These are phyloP conservation scores for Colletotrichum australisinense DNA, from an alignment of 2,329 filamentous ascomycete genomes.

Conservation along the genomic window DNA sequence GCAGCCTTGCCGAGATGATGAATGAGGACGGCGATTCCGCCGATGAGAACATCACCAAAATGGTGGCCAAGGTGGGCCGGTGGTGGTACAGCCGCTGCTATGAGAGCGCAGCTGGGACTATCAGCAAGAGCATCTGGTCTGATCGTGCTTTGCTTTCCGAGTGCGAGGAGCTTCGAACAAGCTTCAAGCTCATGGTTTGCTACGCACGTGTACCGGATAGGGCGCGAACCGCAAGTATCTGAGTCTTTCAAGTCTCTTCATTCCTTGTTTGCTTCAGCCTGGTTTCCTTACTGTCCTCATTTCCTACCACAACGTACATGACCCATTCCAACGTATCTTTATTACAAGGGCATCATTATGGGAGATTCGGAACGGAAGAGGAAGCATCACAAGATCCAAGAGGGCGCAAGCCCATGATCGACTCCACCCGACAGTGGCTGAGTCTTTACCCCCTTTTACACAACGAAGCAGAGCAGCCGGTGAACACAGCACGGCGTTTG, in stretches of 20 bases:
- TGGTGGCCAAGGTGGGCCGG: slow-evolving; percentile 89
- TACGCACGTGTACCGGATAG: slow-evolving; percentile 85
- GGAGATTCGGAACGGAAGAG: slow-evolving; percentile 5
- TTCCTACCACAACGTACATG: neutral
- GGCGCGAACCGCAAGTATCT: slow-evolving; percentile 60
- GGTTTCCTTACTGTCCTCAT: neutral
- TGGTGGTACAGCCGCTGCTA: slow-evolving; percentile 99
- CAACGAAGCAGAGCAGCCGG: slow-evolving; percentile 23
- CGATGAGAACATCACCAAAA: slow-evolving; percentile 89
- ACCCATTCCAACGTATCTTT: slow-evolving; percentile 2
- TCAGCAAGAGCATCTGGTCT: slow-evolving; percentile 77
- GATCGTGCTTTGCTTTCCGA: slow-evolving; percentile 82
- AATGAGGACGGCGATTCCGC: slow-evolving; percentile 75
- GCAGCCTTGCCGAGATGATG: slow-evolving; percentile 77
- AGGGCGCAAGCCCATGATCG: slow-evolving; percentile 31
- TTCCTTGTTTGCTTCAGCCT: slow-evolving; percentile 10
- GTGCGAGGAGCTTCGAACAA: slow-evolving; percentile 87
- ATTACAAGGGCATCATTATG: slow-evolving; percentile 9
- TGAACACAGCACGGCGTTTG: slow-evolving; percentile 27
- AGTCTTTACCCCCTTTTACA: neutral
- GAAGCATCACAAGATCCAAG: slow-evolving; percentile 30
- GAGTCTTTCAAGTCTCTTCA: neutral
- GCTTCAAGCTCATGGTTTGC: slow-evolving; percentile 90
- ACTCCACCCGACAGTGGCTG: neutral
- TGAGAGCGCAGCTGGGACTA: slow-evolving; percentile 72